Base-by-base conservation (phyloP, 257 asterid species). In the Coffea eugenioides region DNA sequence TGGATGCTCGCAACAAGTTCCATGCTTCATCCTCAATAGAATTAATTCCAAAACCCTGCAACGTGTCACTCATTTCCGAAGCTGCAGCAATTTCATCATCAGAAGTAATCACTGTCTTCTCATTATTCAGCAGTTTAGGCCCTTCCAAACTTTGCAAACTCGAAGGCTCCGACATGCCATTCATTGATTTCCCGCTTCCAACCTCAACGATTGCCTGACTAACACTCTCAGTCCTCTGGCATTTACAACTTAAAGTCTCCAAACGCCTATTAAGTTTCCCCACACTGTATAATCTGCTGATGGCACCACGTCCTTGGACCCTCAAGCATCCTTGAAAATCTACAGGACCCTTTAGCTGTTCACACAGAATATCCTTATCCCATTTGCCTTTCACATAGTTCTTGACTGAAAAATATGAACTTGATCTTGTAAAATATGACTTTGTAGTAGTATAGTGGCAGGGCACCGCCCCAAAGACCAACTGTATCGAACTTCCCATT, bases 1-100 rank as follows among this genome's bases (percentile, higher is more conserved):
- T 86, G 71, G 98, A 90, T 25, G 94, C 97, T 74, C 90, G 87
- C 85, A 92, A 83, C 74, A 92, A 83, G 64, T 85, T 83, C 97
- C 97, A 94, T 1, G 98, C 97, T 87, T 94, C 98, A 52, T 92
- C 98, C 87, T 92, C 97, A 69, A 89, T 74, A 82, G 97, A 84
- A 73, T 89, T 77, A 36, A 84, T 77, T 31, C 84, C 87, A 78
- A 62, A 75, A 73, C 81, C 85, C 75, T 86, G 80, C 66, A 82
- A 77, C 1, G 76, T 81, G 77, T 80, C 85, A 73, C 82, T 76
- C 75, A 75, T 75, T 18, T 90, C 59, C 66, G 84, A 83, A 65
- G 86, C 88, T 23, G 79, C 77, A 59, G 74, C 81, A 74, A 78
- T 36, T 48, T 88, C 93, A 82, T 84, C 81, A 78, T 46, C 49